Conservation (phyloP, 768 basidiomycete genomes). For the Mycena sanguinolenta region DNA sequence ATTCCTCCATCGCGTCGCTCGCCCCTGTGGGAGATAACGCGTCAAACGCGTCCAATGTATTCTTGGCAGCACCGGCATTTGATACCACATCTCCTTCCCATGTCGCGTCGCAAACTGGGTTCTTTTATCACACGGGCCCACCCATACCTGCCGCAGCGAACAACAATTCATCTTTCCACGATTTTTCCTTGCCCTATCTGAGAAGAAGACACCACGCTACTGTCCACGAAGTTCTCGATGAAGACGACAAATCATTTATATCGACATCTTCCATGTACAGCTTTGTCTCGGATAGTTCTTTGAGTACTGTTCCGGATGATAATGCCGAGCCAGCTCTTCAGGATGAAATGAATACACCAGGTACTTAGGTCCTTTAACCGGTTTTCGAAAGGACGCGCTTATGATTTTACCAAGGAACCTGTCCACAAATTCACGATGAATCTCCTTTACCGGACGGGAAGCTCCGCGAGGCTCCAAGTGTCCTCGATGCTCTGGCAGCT, state of each 20-base stretch:
- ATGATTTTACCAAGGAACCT: too few species aligned
- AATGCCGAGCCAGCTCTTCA: too few species aligned
- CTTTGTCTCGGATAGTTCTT: too few species aligned
- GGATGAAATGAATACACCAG: too few species aligned
- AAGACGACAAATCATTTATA: constrained; percentile 12
- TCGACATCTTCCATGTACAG: not conserved
- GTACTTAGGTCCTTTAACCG: too few species aligned
- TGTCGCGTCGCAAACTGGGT: not conserved
- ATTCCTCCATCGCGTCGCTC: not conserved
- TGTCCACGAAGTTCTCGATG: constrained; percentile 8
- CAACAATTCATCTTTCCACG: not conserved
- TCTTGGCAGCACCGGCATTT: not conserved
- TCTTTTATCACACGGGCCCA: not conserved
- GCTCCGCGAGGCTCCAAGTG: constrained; percentile 5
- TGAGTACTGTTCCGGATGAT: too few species aligned
- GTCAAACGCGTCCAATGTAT: not conserved
- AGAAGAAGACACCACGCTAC: not conserved
- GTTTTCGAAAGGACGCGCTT: too few species aligned
- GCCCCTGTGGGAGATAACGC: not conserved
- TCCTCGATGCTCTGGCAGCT: not conserved
- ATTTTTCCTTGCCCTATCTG: not conserved
- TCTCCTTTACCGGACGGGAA: constrained; percentile 3
- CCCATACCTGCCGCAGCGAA: not conserved
- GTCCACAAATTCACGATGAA: too few species aligned
- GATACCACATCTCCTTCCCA: not conserved